Conservation (phyloP, 2,329 filamentous ascomycete genomes). For the Sclerotinia borealis region DNA sequence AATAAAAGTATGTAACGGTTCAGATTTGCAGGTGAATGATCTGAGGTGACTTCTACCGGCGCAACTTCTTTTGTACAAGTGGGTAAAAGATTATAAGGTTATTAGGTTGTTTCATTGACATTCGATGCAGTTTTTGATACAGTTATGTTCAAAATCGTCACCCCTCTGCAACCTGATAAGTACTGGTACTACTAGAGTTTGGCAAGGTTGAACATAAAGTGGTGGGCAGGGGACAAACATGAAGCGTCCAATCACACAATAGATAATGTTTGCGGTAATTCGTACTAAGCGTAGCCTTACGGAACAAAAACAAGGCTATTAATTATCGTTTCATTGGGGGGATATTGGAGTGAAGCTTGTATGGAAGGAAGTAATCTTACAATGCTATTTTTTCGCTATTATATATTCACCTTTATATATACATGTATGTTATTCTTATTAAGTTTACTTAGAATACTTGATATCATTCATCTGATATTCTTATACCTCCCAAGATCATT, state of each 20-base stretch:
- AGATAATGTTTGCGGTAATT: neutral
- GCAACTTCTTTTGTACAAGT: neutral
- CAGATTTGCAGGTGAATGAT: neutral
- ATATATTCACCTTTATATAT: too few relatives aligned
- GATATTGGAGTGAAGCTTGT: too few relatives aligned
- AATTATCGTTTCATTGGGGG: too few relatives aligned
- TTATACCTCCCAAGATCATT: too few relatives aligned
- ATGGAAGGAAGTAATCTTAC: too few relatives aligned
- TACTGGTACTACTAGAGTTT: neutral
- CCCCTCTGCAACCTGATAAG: slow-evolving; percentile 9
- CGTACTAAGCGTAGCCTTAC: neutral
- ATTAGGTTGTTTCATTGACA: neutral
- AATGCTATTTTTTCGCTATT: too few relatives aligned
- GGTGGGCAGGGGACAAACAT: neutral
- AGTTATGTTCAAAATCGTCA: slow-evolving; percentile 1
- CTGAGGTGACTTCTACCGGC: neutral
- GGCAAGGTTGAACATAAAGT: neutral
- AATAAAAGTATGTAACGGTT: neutral
- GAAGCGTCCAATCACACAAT: neutral
- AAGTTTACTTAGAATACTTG: too few relatives aligned
- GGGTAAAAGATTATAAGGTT: too few relatives aligned
- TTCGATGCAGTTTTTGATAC: neutral
- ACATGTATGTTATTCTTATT: too few relatives aligned
- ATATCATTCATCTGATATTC: too few relatives aligned
- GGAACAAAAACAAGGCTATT: neutral